Evolutionary conservation across 176 grass and related monocot genomes (phyloP), one percentile per base, ranked within the genome.

Genomic region (Rhynchospora pubera): DNA sequence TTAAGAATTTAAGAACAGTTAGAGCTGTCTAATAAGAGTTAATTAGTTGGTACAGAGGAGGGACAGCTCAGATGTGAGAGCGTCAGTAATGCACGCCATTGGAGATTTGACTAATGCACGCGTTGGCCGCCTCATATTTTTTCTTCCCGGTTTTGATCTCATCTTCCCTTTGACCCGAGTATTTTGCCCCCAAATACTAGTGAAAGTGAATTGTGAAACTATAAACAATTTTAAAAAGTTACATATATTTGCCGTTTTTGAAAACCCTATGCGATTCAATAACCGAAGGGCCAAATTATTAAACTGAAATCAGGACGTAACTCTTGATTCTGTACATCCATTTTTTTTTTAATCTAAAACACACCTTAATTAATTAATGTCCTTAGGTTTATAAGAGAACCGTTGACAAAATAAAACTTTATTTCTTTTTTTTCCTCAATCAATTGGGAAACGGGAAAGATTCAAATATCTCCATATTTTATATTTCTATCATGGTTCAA

Each of bases 1-100:
- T 51, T 73, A 73, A 73, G 15, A 28, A 76, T 28, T 52, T 15
- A 75, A 75, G 8, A 45, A 45, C 4, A 69, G 34, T 52, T 76
- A 76, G 23, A 76, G 18, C 16, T 15, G 53, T 76, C 71, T 52
- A 76, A 53, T 26, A 55, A 12, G 19, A 26, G 19, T 51, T n/a
- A n/a, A n/a, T n/a, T 73, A 50, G 69, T 73, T 45, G 69, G 7
- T 73, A 76, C 71, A 76, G 48, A 30, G 71, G 22, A 76, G 22
- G 48, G n/a, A 76, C 71, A 76, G 46, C 71, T 76, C 71, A 55
- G 71, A 53, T 55, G 11, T 75, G 47, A 16, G 13, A 53, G 21
- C n/a, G 42, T 16, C 21, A 73, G 4, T 24, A 53, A 26, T 76
- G 46, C 48, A 14, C 55, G 5, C 13, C 72, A 76, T 76, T 53